phyloP scores from a whole-genome alignment of 148 eudicot genomes.

The Suaeda aralocaspica region DNA sequence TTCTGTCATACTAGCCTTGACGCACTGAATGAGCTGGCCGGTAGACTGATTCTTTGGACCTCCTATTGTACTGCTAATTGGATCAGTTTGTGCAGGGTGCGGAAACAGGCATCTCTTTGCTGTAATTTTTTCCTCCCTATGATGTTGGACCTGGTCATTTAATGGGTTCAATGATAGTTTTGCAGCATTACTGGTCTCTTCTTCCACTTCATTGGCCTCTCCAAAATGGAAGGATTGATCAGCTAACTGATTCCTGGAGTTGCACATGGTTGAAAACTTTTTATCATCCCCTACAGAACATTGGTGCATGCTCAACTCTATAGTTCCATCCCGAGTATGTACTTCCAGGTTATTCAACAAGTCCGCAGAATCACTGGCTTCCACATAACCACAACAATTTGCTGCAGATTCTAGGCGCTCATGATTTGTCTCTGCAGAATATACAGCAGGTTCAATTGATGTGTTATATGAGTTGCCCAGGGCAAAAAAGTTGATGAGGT shows the following conservation, averaged over 20 bases:
- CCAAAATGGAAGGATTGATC: conserved; percentile 2
- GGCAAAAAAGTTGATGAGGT: conserved; percentile 24
- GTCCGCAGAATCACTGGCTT: conserved; percentile 14
- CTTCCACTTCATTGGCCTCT: conserved; percentile 7
- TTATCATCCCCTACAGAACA: conserved; percentile 3
- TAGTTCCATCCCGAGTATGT: neutral
- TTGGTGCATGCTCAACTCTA: conserved; percentile 2
- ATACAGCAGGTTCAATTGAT: conserved; percentile 9
- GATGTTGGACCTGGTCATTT: neutral
- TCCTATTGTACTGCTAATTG: neutral
- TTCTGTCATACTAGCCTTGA: conserved; percentile 12
- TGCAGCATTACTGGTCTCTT: conserved; percentile 7
- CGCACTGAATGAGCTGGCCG: conserved; percentile 4
- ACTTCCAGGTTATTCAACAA: conserved; percentile 13
- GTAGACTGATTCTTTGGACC: conserved; percentile 8
- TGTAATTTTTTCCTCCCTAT: conserved; percentile 9
- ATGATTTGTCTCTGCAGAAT: conserved; percentile 11
- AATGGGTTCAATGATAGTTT: conserved; percentile 13
- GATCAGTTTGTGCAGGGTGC: conserved; percentile 1
- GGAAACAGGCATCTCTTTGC: conserved; percentile 26
- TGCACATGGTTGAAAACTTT: neutral
- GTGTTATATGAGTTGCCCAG: conserved; percentile 12
- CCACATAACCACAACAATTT: conserved; percentile 13
- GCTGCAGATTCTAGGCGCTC: conserved; percentile 10
- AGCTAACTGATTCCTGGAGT: neutral